Evolutionary conservation across 495 filamentous ascomycete species (phyloP).

Genomic region (Annulohypoxylon bovei): DNA sequence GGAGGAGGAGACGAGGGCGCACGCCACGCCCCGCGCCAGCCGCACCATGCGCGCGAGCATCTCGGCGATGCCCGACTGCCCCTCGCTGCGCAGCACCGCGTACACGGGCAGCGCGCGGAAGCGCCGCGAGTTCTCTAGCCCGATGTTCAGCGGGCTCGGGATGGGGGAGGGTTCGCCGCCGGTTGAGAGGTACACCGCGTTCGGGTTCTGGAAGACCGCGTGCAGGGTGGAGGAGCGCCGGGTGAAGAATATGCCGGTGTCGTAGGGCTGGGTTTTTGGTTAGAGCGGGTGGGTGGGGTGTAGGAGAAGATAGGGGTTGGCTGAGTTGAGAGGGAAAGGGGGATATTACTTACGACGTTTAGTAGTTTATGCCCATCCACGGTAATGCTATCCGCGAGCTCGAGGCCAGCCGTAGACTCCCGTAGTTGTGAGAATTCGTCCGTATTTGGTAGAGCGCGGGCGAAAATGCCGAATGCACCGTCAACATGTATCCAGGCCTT

Average conservation of each 20-base stretch:
- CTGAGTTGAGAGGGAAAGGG: not conserved
- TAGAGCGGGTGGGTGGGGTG: not conserved
- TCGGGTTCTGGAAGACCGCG: conserved; percentile 82
- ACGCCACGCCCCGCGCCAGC: conserved; percentile 74
- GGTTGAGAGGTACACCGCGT: conserved; percentile 79
- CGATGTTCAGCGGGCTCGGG: conserved; percentile 85
- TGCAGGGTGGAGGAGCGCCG: conserved; percentile 65
- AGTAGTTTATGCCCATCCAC: conserved; percentile 90
- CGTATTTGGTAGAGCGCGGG: conserved; percentile 67
- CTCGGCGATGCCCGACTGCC: conserved; percentile 70
- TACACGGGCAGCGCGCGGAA: conserved; percentile 92
- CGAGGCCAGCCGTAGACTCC: conserved; percentile 69
- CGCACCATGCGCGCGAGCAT: conserved; percentile 78
- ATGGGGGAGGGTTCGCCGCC: conserved; percentile 53
- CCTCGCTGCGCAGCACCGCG: conserved; percentile 79
- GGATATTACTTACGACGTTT: conserved; percentile 74
- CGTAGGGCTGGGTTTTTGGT: conserved; percentile 71
- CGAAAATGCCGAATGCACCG: conserved; percentile 89
- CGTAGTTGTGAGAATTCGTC: conserved; percentile 68
- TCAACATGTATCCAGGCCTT: conserved; percentile 92
- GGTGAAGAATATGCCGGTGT: conserved; percentile 89
- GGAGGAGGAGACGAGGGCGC: conserved; percentile 58
- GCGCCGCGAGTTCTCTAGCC: conserved; percentile 89
- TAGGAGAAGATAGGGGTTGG: not conserved
- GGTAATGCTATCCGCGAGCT: conserved; percentile 86